phyloP scores from a whole-genome alignment of 441 rosid genomes.

The Bocquillonia castaneifolia region DNA sequence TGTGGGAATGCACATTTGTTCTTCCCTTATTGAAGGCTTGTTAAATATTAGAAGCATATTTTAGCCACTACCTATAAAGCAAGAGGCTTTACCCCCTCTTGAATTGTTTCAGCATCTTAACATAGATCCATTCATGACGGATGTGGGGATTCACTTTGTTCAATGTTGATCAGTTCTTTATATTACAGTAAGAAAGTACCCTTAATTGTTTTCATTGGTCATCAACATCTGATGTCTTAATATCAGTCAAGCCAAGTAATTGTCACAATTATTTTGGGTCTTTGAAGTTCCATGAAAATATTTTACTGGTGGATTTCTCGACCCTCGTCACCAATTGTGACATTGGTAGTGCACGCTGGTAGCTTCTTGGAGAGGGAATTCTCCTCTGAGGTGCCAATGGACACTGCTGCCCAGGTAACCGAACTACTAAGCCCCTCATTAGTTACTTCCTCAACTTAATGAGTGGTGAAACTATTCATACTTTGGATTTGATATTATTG shows the following conservation, averaged over 20 bases:
- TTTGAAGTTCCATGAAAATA: background rate
- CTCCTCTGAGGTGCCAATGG: too few relatives aligned
- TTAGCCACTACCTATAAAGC: background rate
- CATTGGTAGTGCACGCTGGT: too few relatives aligned
- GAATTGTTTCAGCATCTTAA: too few relatives aligned
- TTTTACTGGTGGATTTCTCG: background rate
- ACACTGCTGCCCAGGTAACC: too few relatives aligned
- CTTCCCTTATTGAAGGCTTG: background rate
- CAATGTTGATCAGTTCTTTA: background rate
- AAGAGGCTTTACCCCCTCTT: background rate
- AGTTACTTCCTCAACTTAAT: too few relatives aligned
- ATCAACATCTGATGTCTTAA: background rate
- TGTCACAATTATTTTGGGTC: background rate
- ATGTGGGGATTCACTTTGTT: background rate
- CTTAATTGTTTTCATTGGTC: background rate
- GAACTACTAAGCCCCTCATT: too few relatives aligned
- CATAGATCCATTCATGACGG: background rate
- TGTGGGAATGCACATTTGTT: background rate
- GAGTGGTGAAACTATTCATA: too few relatives aligned
- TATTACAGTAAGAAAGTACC: background rate
- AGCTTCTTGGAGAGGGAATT: too few relatives aligned
- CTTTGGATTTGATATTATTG: too few relatives aligned
- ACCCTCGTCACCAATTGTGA: background rate
- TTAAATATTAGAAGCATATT: background rate
- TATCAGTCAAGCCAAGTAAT: background rate